Conservation (phyloP, 805 yeast genomes). For the Barnettozyma vustinii region DNA sequence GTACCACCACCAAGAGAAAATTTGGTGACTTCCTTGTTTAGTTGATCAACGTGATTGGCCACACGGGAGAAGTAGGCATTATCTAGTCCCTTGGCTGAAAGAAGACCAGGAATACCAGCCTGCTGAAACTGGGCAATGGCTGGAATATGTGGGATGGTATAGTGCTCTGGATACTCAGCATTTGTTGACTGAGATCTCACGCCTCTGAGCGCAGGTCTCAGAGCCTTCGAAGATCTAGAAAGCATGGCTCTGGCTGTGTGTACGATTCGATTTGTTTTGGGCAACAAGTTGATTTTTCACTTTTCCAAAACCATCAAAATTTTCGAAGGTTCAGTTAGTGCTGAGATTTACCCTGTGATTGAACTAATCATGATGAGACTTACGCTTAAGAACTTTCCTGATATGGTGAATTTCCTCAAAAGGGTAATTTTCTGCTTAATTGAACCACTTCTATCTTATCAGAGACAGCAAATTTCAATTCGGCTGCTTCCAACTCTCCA, state of each 20-base stretch:
- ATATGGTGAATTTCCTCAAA: not conserved
- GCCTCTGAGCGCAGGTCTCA: not conserved
- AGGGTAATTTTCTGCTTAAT: not conserved
- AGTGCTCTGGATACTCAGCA: slow-evolving; percentile 11
- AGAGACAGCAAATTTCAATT: not conserved
- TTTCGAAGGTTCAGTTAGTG: not conserved
- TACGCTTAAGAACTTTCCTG: not conserved
- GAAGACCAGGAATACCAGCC: slow-evolving; percentile 44
- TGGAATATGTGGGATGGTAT: slow-evolving; percentile 10
- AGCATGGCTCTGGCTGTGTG: not conserved
- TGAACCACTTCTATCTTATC: not conserved
- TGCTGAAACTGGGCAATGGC: slow-evolving; percentile 16
- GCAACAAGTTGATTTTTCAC: not conserved
- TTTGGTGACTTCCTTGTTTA: slow-evolving; percentile 32
- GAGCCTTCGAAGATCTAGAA: not conserved
- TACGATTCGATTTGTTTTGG: not conserved
- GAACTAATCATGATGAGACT: not conserved
- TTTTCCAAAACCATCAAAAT: not conserved
- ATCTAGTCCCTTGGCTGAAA: slow-evolving; percentile 41
- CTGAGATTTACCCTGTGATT: not conserved
- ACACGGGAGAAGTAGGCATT: slow-evolving; percentile 48
- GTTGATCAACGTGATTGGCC: slow-evolving; percentile 31
- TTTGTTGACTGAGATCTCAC: slow-evolving; percentile 4
- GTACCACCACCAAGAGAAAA: slow-evolving; percentile 23
- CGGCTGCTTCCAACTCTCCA: not conserved